Conservation (phyloP, 2,329 filamentous ascomycete species). For the Fusarium aywerte region DNA sequence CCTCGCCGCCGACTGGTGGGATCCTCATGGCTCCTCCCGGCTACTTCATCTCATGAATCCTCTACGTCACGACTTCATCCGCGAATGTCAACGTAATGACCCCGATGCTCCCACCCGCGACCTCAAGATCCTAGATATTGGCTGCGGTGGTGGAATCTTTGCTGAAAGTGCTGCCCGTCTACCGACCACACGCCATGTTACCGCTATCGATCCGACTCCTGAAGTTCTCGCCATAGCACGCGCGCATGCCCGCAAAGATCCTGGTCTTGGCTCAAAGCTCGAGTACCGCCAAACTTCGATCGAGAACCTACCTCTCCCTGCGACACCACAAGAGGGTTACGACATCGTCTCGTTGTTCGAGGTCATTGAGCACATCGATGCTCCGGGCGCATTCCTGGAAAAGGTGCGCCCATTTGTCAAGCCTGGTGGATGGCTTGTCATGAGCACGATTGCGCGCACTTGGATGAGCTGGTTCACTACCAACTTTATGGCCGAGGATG, state of each 20-base stretch:
- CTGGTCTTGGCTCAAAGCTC: constrained; percentile 70
- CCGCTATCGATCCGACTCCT: constrained; percentile 81
- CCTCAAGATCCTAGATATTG: constrained; percentile 86
- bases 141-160: constrained; percentile 96
- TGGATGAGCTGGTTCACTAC: constrained; percentile 92
- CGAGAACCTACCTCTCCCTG: constrained; percentile 69
- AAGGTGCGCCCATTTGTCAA: constrained; percentile 79
- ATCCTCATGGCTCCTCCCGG: constrained; percentile 89
- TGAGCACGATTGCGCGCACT: constrained; percentile 91
- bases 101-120: constrained; percentile 52
- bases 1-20: constrained; percentile 96
- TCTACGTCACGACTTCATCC: constrained; percentile 91
- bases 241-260: constrained; percentile 79
- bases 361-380: constrained; percentile 90
- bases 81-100: constrained; percentile 70
- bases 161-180: constrained; percentile 85
- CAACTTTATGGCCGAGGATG: constrained; percentile 89
- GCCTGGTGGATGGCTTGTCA: constrained; percentile 91
- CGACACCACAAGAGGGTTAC: constrained; percentile 60
- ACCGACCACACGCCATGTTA: constrained; percentile 70
- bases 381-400: constrained; percentile 78
- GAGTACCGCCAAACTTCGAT: constrained; percentile 80
- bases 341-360: constrained; percentile 92
- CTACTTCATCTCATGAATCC: constrained; percentile 98
- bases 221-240: constrained; percentile 80